Percentiles rank a stretch among this genome's conserved stretches.
These are phyloP conservation scores for Pestalotiopsis sp. DNA, from an alignment of 2,329 filamentous ascomycete genomes.

Conservation along the genomic window DNA sequence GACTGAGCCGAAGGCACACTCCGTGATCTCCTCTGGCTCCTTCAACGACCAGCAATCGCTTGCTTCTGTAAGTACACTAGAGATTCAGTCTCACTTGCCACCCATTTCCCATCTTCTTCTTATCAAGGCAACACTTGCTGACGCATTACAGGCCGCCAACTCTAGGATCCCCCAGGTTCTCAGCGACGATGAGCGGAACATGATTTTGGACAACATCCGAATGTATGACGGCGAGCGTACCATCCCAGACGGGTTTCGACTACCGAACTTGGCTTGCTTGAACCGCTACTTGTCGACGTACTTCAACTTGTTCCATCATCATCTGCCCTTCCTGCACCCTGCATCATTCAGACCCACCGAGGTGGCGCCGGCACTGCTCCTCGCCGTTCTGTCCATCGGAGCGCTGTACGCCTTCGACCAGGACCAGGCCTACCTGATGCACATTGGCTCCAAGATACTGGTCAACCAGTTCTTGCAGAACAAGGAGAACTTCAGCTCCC, in stretches of 20 bases:
- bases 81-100: conserved; percentile 59
- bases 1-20: conserved; percentile 75
- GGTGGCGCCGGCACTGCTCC: conserved; percentile 78
- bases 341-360: conserved; percentile 83
- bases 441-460: conserved; percentile 95
- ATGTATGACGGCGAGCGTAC: conserved; percentile 78
- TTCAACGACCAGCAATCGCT: conserved; percentile 67
- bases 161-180: conserved; percentile 78
- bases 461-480: conserved; percentile 97
- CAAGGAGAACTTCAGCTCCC: conserved; percentile 97
- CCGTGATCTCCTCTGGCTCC: conserved; percentile 68
- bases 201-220: conserved; percentile 85
- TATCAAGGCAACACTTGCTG: conserved; percentile 68
- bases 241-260: conserved; percentile 85
- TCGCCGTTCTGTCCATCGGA: conserved; percentile 92
- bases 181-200: conserved; percentile 81
- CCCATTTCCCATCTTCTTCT: conserved; percentile 45
- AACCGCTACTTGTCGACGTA: conserved; percentile 95
- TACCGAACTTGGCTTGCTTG: conserved; percentile 77
- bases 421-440: conserved; percentile 94
- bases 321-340: conserved; percentile 92
- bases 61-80: conserved; percentile 52
- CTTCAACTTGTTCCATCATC: conserved; percentile 96
- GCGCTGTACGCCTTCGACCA: conserved; percentile 96
- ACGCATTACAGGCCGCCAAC: conserved; percentile 67